Percentiles rank a stretch among this genome's conserved stretches.
Conservation (phyloP, 768 basidiomycete species). For the Trametes meyenii region DNA sequence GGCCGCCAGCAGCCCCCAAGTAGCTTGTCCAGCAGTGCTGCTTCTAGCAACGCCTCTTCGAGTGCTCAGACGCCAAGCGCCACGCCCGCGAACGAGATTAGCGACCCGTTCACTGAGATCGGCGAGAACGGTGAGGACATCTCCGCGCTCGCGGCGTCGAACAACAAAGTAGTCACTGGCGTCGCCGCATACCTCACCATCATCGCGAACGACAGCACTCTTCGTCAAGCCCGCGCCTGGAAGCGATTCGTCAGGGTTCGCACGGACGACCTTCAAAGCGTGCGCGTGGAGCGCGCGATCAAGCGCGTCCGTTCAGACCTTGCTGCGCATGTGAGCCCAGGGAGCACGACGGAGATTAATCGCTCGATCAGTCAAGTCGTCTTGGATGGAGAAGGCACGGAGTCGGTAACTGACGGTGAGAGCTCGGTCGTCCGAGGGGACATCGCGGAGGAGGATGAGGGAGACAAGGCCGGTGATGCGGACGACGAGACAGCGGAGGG, state of each 20-base stretch:
- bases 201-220: slow-evolving; percentile 63
- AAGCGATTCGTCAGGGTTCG: slow-evolving; percentile 84
- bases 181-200: slow-evolving; percentile 82
- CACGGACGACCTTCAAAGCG: slow-evolving; percentile 86
- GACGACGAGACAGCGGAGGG: slow-evolving; percentile 23
- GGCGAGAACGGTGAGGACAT: slow-evolving; percentile 28
- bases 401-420: slow-evolving; percentile 17
- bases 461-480: slow-evolving; percentile 2
- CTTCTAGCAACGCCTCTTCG: slow-evolving; percentile 39
- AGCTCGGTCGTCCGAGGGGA: slow-evolving; percentile 9
- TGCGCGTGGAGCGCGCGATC: slow-evolving; percentile 83
- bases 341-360: slow-evolving; percentile 29
- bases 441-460: slow-evolving; percentile 14
- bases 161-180: slow-evolving; percentile 59
- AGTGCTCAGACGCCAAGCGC: slow-evolving; percentile 45
- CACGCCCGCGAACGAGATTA: slow-evolving; percentile 57
- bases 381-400: slow-evolving; percentile 26
- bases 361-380: slow-evolving; percentile 39
- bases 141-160: slow-evolving; percentile 34
- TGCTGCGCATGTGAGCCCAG: slow-evolving; percentile 63
- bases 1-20: slow-evolving; percentile 29
- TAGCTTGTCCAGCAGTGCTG: slow-evolving; percentile 32
- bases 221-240: slow-evolving; percentile 75
- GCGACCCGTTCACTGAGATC: slow-evolving; percentile 59
- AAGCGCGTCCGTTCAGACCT: slow-evolving; percentile 87